Evolutionary conservation across 139 green algal species (phyloP).

Genomic region (Pedinophyceae sp.): DNA sequence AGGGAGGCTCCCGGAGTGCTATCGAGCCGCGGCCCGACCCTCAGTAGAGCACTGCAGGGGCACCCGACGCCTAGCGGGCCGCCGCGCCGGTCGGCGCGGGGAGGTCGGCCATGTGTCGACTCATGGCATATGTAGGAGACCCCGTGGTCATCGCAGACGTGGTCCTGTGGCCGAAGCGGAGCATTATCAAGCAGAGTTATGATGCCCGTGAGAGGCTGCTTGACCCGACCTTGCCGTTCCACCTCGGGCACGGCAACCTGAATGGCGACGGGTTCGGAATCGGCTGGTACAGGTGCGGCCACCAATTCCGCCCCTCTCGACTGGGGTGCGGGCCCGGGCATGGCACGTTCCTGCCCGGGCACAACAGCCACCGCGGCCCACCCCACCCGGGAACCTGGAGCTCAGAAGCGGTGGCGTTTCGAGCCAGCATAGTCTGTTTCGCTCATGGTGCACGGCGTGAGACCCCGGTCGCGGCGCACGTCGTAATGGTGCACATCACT

Average conservation of each 20-base stretch:
- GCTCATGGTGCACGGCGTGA: neutral
- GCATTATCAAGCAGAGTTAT: slow-evolving; percentile 90
- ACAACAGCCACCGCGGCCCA: neutral
- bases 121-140: slow-evolving; percentile 73
- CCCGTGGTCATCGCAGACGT: slow-evolving; percentile 70
- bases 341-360: no score
- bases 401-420: no score
- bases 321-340: neutral
- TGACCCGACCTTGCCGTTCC: slow-evolving; percentile 44
- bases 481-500: no score
- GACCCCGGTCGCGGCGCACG: neutral
- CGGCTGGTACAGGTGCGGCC: slow-evolving; percentile 49
- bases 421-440: neutral
- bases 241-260: slow-evolving; percentile 72
- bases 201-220: slow-evolving; percentile 70
- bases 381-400: neutral
- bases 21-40: no score
- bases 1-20: no score
- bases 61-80: no score
- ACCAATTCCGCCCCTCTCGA: neutral
- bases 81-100: slow-evolving; percentile 5
- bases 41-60: no score
- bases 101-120: slow-evolving; percentile 55
- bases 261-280: slow-evolving; percentile 92
- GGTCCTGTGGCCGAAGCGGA: slow-evolving; percentile 54